Evolutionary conservation across 108 stramenopile genomes (phyloP).

Genomic region (Parmales sp.): DNA sequence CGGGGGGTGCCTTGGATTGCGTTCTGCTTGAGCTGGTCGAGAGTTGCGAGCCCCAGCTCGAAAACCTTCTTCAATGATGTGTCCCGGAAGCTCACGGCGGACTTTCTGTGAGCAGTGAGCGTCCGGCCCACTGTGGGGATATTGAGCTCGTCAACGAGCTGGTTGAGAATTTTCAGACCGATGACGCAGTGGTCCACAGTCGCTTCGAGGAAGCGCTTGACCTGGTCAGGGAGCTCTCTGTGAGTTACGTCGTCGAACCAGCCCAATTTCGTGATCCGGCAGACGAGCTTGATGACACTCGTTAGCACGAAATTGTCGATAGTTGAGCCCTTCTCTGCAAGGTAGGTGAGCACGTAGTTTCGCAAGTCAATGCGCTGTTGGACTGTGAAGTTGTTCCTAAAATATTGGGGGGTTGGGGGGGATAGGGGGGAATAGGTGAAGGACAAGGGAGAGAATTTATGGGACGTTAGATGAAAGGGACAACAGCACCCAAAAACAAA

Average conservation of each 20-base stretch:
- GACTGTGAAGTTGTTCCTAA: slow-evolving; percentile 78
- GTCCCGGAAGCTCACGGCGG: slow-evolving; percentile 91
- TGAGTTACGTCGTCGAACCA: slow-evolving; percentile 92
- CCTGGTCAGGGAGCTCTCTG: slow-evolving; percentile 86
- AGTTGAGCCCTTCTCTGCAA: slow-evolving; percentile 79
- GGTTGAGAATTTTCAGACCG: slow-evolving; percentile 87
- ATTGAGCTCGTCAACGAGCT: slow-evolving; percentile 92
- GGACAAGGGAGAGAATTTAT: background rate
- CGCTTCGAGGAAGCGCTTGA: slow-evolving; percentile 87
- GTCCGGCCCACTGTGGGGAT: slow-evolving; percentile 83
- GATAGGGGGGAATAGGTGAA: background rate
- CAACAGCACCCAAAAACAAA: too few relatives aligned
- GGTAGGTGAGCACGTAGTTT: slow-evolving; percentile 88
- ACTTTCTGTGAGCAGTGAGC: slow-evolving; percentile 90
- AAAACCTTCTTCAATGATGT: slow-evolving; percentile 82
- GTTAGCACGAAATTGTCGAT: slow-evolving; percentile 78
- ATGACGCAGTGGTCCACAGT: slow-evolving; percentile 88
- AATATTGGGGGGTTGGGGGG: too few relatives aligned
- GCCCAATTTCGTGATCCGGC: slow-evolving; percentile 93
- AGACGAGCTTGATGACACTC: slow-evolving; percentile 79
- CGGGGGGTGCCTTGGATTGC: slow-evolving; percentile 33
- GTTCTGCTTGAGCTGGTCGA: slow-evolving; percentile 39
- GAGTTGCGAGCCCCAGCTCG: slow-evolving; percentile 77
- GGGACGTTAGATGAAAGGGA: background rate
- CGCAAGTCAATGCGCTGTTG: slow-evolving; percentile 86